Evolutionary conservation across 2,329 filamentous ascomycete species (phyloP).

Genomic region (Elsinoe australis): DNA sequence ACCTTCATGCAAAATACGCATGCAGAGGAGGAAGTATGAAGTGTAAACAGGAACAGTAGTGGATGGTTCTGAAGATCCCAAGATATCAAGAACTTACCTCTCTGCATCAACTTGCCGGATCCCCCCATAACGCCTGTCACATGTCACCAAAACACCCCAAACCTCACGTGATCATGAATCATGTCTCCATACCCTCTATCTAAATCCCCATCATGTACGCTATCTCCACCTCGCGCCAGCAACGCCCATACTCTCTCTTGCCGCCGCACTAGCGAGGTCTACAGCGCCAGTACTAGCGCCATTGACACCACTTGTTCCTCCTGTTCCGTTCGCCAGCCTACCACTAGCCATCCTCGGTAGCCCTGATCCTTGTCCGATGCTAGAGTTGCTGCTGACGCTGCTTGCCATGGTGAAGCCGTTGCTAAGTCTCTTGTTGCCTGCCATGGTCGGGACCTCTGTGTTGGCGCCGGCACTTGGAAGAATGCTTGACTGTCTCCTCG

Average conservation of each 20-base stretch:
- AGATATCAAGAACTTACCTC: no score
- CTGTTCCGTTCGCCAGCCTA: constrained; percentile 14
- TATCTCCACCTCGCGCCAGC: constrained; percentile 18
- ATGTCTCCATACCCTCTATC: constrained; percentile 7
- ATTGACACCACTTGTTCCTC: not conserved
- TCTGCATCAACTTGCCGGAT: no score
- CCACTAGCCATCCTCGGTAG: constrained; percentile 19
- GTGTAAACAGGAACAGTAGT: no score
- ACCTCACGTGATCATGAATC: constrained; percentile 2
- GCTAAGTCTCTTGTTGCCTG: constrained; percentile 25
- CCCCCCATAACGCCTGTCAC: no score
- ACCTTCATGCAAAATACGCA: not conserved
- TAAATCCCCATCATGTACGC: constrained; percentile 12
- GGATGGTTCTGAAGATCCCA: no score
- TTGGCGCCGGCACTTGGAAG: constrained; percentile 6
- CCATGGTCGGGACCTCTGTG: constrained; percentile 18
- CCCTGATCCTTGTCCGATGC: constrained; percentile 4
- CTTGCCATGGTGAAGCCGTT: constrained; percentile 23
- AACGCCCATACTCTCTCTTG: constrained; percentile 25
- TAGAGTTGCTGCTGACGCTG: constrained; percentile 12
- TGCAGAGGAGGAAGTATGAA: no score
- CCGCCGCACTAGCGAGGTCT: constrained; percentile 24
- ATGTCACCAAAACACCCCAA: not conserved
- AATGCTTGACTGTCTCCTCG: constrained; percentile 15
- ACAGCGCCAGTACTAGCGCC: constrained; percentile 7